These are phyloP conservation scores for Plectosphaerella plurivora DNA, from an alignment of 2,329 filamentous ascomycete species.

Conservation along the genomic window DNA sequence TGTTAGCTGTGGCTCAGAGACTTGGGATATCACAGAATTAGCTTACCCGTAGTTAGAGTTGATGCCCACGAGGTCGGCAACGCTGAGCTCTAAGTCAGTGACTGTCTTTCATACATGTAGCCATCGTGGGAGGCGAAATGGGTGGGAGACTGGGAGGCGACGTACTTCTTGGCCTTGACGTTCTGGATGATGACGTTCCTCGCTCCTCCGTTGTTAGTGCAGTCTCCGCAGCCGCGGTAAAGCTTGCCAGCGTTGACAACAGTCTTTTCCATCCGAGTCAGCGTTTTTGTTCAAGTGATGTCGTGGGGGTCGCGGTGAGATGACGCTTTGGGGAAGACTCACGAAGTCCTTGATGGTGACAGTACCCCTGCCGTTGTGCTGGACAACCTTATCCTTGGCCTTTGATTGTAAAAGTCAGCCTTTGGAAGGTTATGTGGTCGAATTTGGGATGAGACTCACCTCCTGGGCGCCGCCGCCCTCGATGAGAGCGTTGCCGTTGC, in stretches of 20 bases:
- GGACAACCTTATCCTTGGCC: conserved; percentile 11
- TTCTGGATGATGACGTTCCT: conserved; percentile 11
- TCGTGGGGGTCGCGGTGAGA: too few relatives aligned
- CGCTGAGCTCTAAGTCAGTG: background rate
- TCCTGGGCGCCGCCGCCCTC: conserved; percentile 8
- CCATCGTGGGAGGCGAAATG: too few relatives aligned
- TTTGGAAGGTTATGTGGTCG: too few relatives aligned
- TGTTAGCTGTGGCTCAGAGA: too few relatives aligned
- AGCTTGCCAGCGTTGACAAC: conserved; percentile 12
- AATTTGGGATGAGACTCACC: too few relatives aligned
- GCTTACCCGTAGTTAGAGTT: conserved; percentile 11
- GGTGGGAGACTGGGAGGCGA: too few relatives aligned
- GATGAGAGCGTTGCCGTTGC: conserved; percentile 7
- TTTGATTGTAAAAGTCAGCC: background rate
- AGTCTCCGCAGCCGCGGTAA: conserved; percentile 13
- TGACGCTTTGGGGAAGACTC: too few relatives aligned
- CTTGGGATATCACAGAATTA: too few relatives aligned
- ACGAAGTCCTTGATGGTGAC: conserved; percentile 12
- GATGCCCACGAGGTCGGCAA: conserved; percentile 10
- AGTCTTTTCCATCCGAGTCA: background rate
- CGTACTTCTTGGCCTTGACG: conserved; percentile 11
- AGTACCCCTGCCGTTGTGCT: conserved; percentile 13
- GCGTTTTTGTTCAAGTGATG: too few relatives aligned
- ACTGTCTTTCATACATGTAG: too few relatives aligned
- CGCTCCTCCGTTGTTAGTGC: conserved; percentile 9